Conservation (phyloP, 169 alveolate genomes). For the Condylostoma magnum region DNA sequence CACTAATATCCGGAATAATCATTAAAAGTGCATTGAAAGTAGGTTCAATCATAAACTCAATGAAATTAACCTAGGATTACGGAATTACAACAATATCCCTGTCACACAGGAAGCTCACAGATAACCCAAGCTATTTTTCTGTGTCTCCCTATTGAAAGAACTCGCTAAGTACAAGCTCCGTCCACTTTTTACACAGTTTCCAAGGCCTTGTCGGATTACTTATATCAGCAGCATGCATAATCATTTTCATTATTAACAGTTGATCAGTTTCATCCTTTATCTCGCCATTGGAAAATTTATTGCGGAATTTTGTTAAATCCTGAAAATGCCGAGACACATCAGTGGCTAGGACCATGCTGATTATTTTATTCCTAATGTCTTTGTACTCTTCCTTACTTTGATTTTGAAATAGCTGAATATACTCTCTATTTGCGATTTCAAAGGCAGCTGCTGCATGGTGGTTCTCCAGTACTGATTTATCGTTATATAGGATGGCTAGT, state of each 20-base stretch:
- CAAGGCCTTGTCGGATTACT: constrained; percentile 59
- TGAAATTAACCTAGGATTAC: constrained; percentile 57
- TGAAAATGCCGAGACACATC: constrained; percentile 60
- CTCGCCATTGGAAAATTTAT: constrained; percentile 28
- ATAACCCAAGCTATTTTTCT: constrained; percentile 57
- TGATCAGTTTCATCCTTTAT: constrained; percentile 38
- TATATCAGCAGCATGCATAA: constrained; percentile 74
- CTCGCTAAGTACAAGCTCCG: constrained; percentile 61
- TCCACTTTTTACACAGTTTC: constrained; percentile 57
- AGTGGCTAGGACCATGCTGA: constrained; percentile 56
- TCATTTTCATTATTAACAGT: constrained; percentile 43
- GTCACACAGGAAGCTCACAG: constrained; percentile 61
- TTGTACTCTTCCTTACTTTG: constrained; percentile 49
- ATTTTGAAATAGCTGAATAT: constrained; percentile 30
- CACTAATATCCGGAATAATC: constrained; percentile 24
- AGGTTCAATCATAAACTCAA: constrained; percentile 53
- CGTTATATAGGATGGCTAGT: constrained; percentile 68
- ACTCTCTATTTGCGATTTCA: constrained; percentile 27
- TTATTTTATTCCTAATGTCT: constrained; percentile 49
- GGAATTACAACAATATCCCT: constrained; percentile 54
- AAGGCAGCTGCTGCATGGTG: constrained; percentile 73
- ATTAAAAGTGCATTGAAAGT: constrained; percentile 33
- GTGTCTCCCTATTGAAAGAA: constrained; percentile 76
- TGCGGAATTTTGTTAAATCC: constrained; percentile 41
- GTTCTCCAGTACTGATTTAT: constrained; percentile 64